Evolutionary conservation across 345 rosid species (phyloP).

Genomic region (Ailanthus altissimus): DNA sequence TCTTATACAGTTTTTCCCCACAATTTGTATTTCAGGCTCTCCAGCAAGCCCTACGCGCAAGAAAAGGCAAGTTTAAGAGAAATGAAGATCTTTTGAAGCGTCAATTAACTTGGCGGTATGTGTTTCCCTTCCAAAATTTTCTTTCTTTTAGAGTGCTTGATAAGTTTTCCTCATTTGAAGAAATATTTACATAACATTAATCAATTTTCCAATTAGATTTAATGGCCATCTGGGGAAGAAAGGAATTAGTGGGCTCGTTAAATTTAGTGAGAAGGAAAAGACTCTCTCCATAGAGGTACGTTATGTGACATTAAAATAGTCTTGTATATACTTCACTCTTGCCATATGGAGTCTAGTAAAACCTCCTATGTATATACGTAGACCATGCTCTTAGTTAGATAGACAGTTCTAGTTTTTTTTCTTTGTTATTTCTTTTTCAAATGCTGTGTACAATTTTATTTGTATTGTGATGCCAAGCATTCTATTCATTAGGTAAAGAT

Average conservation of each 20-base stretch:
- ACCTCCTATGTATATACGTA: background rate
- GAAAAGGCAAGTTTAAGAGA: conserved; percentile 67
- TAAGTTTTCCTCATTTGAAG: conserved; percentile 11
- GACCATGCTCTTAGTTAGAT: background rate
- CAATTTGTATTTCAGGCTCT: conserved; percentile 55
- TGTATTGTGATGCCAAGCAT: conserved; percentile 7
- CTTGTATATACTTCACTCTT: background rate
- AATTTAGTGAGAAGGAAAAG: conserved; percentile 68
- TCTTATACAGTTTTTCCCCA: background rate
- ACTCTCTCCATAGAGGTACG: conserved; percentile 82
- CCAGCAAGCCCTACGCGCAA: conserved; percentile 55
- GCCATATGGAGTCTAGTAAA: background rate
- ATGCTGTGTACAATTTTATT: background rate
- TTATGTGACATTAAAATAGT: conserved; percentile 7
- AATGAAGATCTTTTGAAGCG: conserved; percentile 60
- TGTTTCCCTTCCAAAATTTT: conserved; percentile 12
- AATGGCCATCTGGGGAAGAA: conserved; percentile 81
- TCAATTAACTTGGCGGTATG: conserved; percentile 86
- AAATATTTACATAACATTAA: background rate
- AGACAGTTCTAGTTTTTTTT: background rate
- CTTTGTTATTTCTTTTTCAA: background rate
- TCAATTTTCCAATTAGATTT: conserved; percentile 50
- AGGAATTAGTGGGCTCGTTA: conserved; percentile 82
- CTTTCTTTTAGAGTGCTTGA: background rate
- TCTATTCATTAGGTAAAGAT: conserved; percentile 69